A percentile compares a stretch with the other conserved stretches of the same genome.
phyloP scores from a whole-genome alignment of 2,329 filamentous ascomycete genomes.

The Colletotrichum filicis region DNA sequence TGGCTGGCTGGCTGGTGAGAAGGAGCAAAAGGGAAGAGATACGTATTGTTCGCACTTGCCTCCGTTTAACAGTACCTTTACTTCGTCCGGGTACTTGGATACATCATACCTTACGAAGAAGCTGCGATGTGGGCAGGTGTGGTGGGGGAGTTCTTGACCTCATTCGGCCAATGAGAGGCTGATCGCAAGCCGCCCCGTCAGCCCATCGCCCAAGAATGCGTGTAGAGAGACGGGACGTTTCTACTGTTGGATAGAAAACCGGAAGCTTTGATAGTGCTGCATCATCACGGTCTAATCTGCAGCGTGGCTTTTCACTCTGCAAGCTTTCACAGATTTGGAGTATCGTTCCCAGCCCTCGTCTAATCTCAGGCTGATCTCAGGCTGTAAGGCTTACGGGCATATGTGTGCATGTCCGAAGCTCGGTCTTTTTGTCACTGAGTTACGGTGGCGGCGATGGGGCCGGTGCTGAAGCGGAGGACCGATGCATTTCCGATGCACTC shows the following conservation, averaged over 20 bases:
- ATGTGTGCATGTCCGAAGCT: background rate
- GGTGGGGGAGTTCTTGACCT: slow-evolving; percentile 4
- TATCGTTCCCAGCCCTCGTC: background rate
- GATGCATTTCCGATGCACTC: slow-evolving; percentile 20
- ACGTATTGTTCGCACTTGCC: background rate
- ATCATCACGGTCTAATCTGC: slow-evolving; percentile 7
- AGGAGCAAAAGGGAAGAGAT: background rate
- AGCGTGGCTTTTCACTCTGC: background rate
- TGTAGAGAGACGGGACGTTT: background rate
- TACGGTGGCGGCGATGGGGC: background rate
- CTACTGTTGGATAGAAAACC: background rate
- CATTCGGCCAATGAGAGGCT: slow-evolving; percentile 9
- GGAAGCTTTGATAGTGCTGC: slow-evolving; percentile 18
- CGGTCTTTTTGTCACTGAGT: background rate
- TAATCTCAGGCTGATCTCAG: background rate
- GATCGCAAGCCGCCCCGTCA: slow-evolving; percentile 15
- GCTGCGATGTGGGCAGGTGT: background rate
- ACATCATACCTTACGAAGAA: background rate
- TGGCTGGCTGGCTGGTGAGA: background rate
- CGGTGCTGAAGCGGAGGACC: slow-evolving; percentile 4
- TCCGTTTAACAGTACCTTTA: background rate
- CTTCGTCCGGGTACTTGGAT: background rate
- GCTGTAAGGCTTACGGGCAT: background rate
- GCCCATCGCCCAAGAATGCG: background rate
- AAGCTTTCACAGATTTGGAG: too few relatives aligned